Percentiles rank a stretch among this genome's conserved stretches.
phyloP scores from a whole-genome alignment of 139 green algal species.

The Edaphochlamys debaryana region DNA sequence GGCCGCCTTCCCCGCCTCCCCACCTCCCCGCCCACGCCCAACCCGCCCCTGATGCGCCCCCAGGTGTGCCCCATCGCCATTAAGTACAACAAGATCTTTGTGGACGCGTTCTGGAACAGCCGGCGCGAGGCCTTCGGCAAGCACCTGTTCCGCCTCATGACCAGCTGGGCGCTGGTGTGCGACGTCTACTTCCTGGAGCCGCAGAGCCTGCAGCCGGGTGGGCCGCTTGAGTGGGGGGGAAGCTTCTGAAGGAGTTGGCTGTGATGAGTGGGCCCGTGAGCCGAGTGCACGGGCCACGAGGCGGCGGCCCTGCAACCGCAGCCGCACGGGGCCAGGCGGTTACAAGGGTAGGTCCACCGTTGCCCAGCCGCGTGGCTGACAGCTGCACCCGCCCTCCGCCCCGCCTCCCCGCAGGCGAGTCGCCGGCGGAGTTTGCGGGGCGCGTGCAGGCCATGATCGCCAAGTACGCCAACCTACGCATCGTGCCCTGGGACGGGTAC shows the following conservation, averaged over 20 bases:
- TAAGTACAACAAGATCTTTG: constrained; percentile 99
- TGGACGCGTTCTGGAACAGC: constrained; percentile 99
- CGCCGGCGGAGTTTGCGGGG: constrained; percentile 84
- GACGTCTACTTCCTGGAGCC: constrained; percentile 97
- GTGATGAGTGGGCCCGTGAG: too few relatives aligned
- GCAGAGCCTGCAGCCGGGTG: constrained; percentile 62
- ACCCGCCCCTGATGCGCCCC: too few relatives aligned
- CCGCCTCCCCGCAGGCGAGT: constrained; percentile 64
- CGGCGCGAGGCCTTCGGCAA: constrained; percentile 88
- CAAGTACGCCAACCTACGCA: constrained; percentile 71
- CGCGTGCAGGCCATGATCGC: constrained; percentile 90
- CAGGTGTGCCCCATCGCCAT: constrained; percentile 91
- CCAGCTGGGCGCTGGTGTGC: constrained; percentile 93
- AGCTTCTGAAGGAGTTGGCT: too few relatives aligned
- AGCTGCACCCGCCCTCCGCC: too few relatives aligned
- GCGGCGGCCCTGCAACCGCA: too few relatives aligned
- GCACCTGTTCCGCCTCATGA: constrained; percentile 94
- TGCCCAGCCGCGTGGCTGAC: too few relatives aligned
- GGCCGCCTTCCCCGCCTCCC: too few relatives aligned
- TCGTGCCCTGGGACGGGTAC: constrained; percentile 96
- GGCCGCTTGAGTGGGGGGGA: neutral
- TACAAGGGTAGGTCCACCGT: too few relatives aligned
- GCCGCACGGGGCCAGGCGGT: too few relatives aligned
- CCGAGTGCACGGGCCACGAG: too few relatives aligned
- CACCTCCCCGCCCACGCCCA: too few relatives aligned